Base-by-base conservation (phyloP, 208 protist genomes). In the Wallacemonas sp. region DNA sequence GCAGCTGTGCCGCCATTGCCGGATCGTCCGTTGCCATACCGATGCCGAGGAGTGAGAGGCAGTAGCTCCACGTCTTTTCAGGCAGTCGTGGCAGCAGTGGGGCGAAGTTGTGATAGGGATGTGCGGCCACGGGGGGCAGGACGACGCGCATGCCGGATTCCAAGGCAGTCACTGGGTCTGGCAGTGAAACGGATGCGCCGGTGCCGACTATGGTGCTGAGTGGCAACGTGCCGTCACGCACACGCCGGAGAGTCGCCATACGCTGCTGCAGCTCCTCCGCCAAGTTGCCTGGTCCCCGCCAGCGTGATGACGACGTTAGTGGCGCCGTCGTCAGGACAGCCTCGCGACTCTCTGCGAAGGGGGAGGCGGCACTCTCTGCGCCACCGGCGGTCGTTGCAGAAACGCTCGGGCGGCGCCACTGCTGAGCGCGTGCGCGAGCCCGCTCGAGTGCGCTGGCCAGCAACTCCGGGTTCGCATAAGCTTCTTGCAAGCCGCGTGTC, bases 21-120 rank as follows among this genome's bases (percentile, higher is more conserved):
- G 71, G 44, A 63, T 59, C 46, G 66, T 68, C 27, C 65, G 57
- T 15, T 54, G 52, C 19, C 72, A 62, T 52, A 66, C 62, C 67
- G 30, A 66, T 64, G 9, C 63, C 39, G 44, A 68, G 72, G 22
- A 59, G 39, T 22, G n/a, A 36, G 9, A 79, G 54, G 13, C 68
- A 59, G 19, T 57, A 57, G 30, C 50, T 4, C 50, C 50, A 57
- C 6, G 50, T 57, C 13, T n/a, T 10, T 8, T 57, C 50, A 3
- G 50, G 50, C 12, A 57, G 50, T 4, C 50, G 50, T n/a, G 50
- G 50, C 29, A 57, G 30, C 26, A 57, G 9, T 9, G 50, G 50
- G 3, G 50, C 50, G 1, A 57, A 57, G 50, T 32, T 57, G 50
- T 57, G 50, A 32, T 57, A 57, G 0, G 50, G 50, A n/a, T 57